Evolutionary conservation across 2,329 filamentous ascomycete species (phyloP).

Genomic region (Diaporthe vaccinii): DNA sequence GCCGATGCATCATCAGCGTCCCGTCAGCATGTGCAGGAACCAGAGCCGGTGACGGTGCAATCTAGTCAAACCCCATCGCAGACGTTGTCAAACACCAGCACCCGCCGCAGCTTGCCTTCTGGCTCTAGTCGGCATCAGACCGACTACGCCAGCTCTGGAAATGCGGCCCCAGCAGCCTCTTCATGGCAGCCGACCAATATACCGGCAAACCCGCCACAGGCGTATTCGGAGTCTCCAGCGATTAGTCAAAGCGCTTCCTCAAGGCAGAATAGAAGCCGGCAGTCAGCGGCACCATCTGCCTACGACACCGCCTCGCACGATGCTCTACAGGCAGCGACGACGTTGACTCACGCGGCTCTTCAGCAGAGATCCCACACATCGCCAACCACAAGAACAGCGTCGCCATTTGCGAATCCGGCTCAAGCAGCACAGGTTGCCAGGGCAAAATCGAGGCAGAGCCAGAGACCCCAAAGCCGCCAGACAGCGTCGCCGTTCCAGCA

Average conservation of each 20-base stretch:
- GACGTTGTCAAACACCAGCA: background rate
- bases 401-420: constrained; percentile 45
- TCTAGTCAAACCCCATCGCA: constrained; percentile 19
- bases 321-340: constrained; percentile 36
- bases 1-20: constrained; percentile 10
- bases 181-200: constrained; percentile 42
- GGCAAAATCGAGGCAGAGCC: constrained; percentile 52
- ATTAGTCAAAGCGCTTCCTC: background rate
- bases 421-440: constrained; percentile 44
- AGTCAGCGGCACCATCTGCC: constrained; percentile 8
- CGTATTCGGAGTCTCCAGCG: constrained; percentile 13
- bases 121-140: constrained; percentile 23
- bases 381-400: constrained; percentile 47
- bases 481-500: constrained; percentile 44
- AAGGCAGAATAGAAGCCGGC: constrained; percentile 4
- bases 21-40: constrained; percentile 14
- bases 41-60: background rate
- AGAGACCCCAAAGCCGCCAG: constrained; percentile 50
- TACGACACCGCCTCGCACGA: constrained; percentile 36
- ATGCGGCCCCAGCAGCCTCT: background rate
- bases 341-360: constrained; percentile 45
- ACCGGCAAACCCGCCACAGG: constrained; percentile 4
- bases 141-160: constrained; percentile 13
- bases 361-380: constrained; percentile 48
- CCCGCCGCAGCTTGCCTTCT: constrained; percentile 40